Conservation (phyloP, 1,284 basidiomycete species). For the Tilletia walkeri region DNA sequence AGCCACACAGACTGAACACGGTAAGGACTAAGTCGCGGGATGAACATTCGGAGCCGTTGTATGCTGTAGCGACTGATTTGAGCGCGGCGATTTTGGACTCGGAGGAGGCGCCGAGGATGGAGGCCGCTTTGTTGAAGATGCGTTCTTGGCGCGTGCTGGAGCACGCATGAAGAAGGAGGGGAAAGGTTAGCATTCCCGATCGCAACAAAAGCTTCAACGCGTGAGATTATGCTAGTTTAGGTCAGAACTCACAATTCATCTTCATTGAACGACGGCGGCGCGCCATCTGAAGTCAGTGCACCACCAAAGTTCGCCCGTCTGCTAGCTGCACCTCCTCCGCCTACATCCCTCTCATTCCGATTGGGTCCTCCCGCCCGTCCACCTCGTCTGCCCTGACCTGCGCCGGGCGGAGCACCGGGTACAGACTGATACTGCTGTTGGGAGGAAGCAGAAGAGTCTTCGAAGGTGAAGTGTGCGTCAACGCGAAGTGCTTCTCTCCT, state of each 20-base stretch:
- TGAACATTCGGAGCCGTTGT: not conserved
- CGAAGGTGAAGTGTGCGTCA: slow-evolving; percentile 76
- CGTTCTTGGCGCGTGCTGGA: slow-evolving; percentile 3
- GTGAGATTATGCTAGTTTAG: too few relatives aligned
- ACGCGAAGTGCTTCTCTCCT: slow-evolving; percentile 75
- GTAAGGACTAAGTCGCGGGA: slow-evolving; percentile 11
- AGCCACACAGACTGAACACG: slow-evolving; percentile 2
- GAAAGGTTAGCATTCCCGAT: not conserved
- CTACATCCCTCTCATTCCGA: not conserved
- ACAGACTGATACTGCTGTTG: slow-evolving; percentile 23
- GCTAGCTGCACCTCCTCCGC: not conserved
- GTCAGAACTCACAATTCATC: not conserved
- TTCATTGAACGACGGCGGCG: not conserved
- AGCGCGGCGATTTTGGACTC: slow-evolving; percentile 2
- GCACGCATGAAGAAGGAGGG: too few relatives aligned
- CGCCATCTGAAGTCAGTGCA: not conserved
- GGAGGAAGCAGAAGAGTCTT: slow-evolving; percentile 58
- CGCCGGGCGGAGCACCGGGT: not conserved
- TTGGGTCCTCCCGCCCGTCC: not conserved
- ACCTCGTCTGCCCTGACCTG: not conserved
- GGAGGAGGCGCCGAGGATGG: slow-evolving; percentile 1
- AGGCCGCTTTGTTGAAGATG: slow-evolving; percentile 3
- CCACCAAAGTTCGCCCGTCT: slow-evolving; percentile 16
- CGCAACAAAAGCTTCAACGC: not conserved
- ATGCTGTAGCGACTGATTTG: not conserved